These are phyloP conservation scores for Suhomyces xylopsoci DNA, from an alignment of 805 yeast genomes.

Conservation along the genomic window DNA sequence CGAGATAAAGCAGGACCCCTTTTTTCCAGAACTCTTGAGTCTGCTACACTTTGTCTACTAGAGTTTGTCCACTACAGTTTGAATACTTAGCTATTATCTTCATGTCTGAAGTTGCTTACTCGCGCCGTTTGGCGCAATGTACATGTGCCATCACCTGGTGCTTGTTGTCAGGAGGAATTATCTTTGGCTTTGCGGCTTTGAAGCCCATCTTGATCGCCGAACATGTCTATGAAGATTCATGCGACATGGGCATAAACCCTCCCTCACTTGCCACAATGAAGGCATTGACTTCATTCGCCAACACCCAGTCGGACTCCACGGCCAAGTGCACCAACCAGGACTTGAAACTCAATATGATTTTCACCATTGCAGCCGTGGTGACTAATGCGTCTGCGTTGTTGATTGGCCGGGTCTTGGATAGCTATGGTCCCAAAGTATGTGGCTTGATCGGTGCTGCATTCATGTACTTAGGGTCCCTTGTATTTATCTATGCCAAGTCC, in stretches of 20 bases:
- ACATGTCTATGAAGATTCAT: slow-evolving; percentile 67
- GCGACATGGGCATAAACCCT: slow-evolving; percentile 33
- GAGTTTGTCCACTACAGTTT: too few relatives aligned
- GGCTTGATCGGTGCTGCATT: slow-evolving; percentile 51
- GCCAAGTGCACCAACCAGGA: slow-evolving; percentile 52
- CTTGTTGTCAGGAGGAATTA: slow-evolving; percentile 85
- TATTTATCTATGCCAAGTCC: slow-evolving; percentile 42
- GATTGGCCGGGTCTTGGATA: slow-evolving; percentile 49
- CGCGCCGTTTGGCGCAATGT: slow-evolving; percentile 23
- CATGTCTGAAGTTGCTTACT: slow-evolving; percentile 11
- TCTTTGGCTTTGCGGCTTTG: slow-evolving; percentile 93
- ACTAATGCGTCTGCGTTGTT: slow-evolving; percentile 53
- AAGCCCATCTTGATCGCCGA: slow-evolving; percentile 78
- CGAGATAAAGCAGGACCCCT: background rate
- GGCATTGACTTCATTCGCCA: background rate
- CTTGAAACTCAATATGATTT: slow-evolving; percentile 54
- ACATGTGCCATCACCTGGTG: slow-evolving; percentile 83
- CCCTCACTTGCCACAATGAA: slow-evolving; percentile 3
- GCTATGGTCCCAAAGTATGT: slow-evolving; percentile 51
- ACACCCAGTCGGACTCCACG: slow-evolving; percentile 4
- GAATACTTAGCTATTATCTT: too few relatives aligned
- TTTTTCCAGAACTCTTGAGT: background rate
- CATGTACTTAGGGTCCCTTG: slow-evolving; percentile 43
- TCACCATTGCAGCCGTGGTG: slow-evolving; percentile 54
- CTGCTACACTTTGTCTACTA: background rate